A percentile compares a stretch with the other conserved stretches of the same genome.
These are phyloP conservation scores for Dendrobium officinale DNA, from an alignment of 106 monocot genomes.

Conservation along the genomic window DNA sequence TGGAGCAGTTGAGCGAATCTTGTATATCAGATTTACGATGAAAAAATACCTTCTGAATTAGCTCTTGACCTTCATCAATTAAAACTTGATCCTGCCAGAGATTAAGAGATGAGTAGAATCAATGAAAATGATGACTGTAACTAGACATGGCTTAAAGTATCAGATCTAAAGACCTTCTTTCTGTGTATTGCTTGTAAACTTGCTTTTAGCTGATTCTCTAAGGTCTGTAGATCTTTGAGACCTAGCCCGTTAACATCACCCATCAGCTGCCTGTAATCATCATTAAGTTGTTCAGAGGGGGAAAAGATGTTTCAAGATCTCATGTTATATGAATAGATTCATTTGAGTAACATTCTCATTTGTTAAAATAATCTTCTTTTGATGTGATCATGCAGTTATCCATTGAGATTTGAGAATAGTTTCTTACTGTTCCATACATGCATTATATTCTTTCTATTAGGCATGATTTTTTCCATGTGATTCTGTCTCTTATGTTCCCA, in stretches of 20 bases:
- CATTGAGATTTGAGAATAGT: not conserved
- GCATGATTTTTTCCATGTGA: too few relatives aligned
- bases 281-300: not conserved
- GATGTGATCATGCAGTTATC: not conserved
- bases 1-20: not conserved
- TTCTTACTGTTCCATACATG: not conserved
- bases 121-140: not conserved
- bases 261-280: conserved; percentile 16
- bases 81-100: conserved; percentile 36
- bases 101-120: not conserved
- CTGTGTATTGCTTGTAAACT: conserved; percentile 10
- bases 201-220: conserved; percentile 14
- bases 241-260: conserved; percentile 11
- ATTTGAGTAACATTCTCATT: not conserved
- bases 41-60: conserved; percentile 35
- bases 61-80: conserved; percentile 46
- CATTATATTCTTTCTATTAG: not conserved
- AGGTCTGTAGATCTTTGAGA: conserved; percentile 14
- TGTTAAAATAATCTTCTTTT: not conserved
- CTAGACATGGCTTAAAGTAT: not conserved
- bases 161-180: conserved; percentile 13
- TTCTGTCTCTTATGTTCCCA: too few relatives aligned
- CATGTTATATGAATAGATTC: not conserved
- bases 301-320: not conserved
- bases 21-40: conserved; percentile 1